These are phyloP conservation scores for Yamadazyma ubonensis DNA, from an alignment of 805 yeast species.

Conservation along the genomic window DNA sequence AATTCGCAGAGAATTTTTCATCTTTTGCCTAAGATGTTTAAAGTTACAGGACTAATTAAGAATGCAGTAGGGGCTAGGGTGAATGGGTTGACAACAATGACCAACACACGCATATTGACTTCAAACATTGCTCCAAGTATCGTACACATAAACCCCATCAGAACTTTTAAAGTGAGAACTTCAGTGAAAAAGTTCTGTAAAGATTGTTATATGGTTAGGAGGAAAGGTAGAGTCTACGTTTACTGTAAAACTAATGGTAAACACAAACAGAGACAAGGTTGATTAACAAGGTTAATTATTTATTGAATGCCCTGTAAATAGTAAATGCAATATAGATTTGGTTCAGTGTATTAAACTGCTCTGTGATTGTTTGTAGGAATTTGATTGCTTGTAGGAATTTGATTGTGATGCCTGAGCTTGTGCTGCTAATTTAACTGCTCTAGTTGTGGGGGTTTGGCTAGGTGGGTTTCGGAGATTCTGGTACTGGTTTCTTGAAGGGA, in stretches of 20 bases:
- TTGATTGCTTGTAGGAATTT: constrained; percentile 1
- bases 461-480: constrained; percentile 19
- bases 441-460: constrained; percentile 31
- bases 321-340: constrained; percentile 6
- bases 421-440: constrained; percentile 35
- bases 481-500: constrained; percentile 21
- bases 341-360: constrained; percentile 3
- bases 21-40: constrained; percentile 3
- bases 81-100: too few species aligned
- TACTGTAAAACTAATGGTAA: constrained; percentile 90
- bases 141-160: constrained; percentile 25
- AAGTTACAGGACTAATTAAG: constrained; percentile 2
- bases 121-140: too few species aligned
- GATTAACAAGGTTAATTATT: constrained; percentile 5
- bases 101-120: too few species aligned
- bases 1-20: constrained; percentile 14
- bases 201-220: constrained; percentile 85
- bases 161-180: constrained; percentile 89
- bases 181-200: constrained; percentile 91
- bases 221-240: constrained; percentile 93
- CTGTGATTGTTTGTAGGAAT: constrained; percentile 16
- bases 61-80: constrained; percentile 3
- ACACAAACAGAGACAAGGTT: constrained; percentile 92
- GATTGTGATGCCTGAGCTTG: constrained; percentile 10
- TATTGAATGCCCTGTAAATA: constrained; percentile 7